Percentiles rank a stretch among this genome's conserved stretches.
Conservation (phyloP, 768 basidiomycete species). For the Gloeophyllum trabeum region DNA sequence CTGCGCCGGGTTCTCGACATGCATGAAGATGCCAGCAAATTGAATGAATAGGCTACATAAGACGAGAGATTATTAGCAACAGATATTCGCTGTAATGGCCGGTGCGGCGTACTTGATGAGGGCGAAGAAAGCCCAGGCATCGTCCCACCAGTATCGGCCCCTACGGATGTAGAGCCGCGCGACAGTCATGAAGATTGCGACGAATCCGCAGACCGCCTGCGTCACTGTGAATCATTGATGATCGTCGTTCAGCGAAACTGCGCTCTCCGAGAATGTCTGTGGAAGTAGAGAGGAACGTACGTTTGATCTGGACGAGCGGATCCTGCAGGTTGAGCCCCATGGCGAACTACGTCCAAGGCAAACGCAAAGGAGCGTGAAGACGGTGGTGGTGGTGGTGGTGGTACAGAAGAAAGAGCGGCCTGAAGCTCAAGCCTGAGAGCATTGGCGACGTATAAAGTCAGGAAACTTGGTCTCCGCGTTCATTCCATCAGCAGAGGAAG, state of each 20-base stretch:
- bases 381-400: too few relatives aligned
- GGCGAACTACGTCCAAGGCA: too few relatives aligned
- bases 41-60: constrained; percentile 13
- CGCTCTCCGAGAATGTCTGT: too few relatives aligned
- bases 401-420: too few relatives aligned
- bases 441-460: too few relatives aligned
- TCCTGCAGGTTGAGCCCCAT: too few relatives aligned
- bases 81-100: too few relatives aligned
- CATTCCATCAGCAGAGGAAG: too few relatives aligned
- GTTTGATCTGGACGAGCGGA: not conserved
- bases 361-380: not conserved
- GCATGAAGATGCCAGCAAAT: constrained; percentile 14
- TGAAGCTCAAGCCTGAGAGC: too few relatives aligned
- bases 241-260: not conserved
- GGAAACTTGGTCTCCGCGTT: too few relatives aligned
- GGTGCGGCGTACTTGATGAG: too few relatives aligned
- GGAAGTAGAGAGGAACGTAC: not conserved
- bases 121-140: constrained; percentile 15
- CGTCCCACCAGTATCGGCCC: constrained; percentile 16
- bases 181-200: constrained; percentile 12
- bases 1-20: constrained; percentile 10
- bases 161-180: constrained; percentile 12
- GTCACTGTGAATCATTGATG: constrained; percentile 9
- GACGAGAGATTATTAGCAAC: too few relatives aligned
- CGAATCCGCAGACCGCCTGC: constrained; percentile 12